Evolutionary conservation across 805 yeast species (phyloP).

Genomic region (Myxozyma nipponensis): DNA sequence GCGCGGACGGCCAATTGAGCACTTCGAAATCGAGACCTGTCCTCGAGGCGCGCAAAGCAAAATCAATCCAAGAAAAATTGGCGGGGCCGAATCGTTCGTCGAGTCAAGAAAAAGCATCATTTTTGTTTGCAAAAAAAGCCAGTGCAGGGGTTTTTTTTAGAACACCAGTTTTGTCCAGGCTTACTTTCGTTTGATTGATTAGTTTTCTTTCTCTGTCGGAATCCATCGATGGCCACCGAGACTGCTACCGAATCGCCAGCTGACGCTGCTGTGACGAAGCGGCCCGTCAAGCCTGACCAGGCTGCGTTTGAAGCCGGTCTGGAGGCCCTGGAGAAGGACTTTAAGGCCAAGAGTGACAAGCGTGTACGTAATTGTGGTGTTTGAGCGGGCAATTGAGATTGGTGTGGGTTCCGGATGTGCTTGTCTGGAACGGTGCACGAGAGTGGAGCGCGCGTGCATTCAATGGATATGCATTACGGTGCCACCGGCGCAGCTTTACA

Average conservation of each 20-base stretch:
- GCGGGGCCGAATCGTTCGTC: too few relatives aligned
- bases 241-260: background rate
- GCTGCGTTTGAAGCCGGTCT: slow-evolving; percentile 25
- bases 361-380: slow-evolving; percentile 21
- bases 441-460: too few relatives aligned
- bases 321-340: slow-evolving; percentile 26
- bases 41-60: background rate
- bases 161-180: background rate
- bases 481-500: background rate
- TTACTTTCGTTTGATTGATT: background rate
- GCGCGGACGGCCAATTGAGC: too few relatives aligned
- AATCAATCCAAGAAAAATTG: background rate
- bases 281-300: slow-evolving; percentile 27
- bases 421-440: too few relatives aligned
- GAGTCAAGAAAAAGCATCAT: too few relatives aligned
- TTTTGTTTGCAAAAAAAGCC: background rate
- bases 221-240: background rate
- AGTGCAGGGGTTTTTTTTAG: too few relatives aligned
- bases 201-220: too few relatives aligned
- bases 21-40: too few relatives aligned
- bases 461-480: background rate
- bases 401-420: too few relatives aligned
- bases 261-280: slow-evolving; percentile 6
- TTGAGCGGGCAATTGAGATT: too few relatives aligned
- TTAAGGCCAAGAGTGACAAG: slow-evolving; percentile 28